Evolutionary conservation across 805 yeast genomes (phyloP), one percentile per base, ranked within the genome.

Genomic region (Candida endomychidarum): DNA sequence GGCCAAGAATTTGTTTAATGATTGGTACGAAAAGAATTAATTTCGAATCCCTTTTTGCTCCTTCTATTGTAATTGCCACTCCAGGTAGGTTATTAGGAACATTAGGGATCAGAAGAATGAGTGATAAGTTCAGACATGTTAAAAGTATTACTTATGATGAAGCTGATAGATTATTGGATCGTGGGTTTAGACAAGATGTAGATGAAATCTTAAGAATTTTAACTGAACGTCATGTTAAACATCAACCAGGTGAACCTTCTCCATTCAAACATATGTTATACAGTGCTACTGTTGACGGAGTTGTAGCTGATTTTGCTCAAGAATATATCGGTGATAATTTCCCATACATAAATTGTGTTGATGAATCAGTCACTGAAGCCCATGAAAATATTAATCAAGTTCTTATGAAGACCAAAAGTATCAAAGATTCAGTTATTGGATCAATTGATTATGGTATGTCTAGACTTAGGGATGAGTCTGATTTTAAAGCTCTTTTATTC

Each of bases 111-210:
- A 74, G 70, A 17, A 64, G 61, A 20, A 43, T 52, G 43, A 72
- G 77, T 14, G 60, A 62, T 16, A 63, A 72, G 27, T 81, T 88
- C 58, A 57, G 61, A 27, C 61, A 68, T 38, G 68, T 90, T 41
- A 74, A 74, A 43, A 77, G 81, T 52, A 72, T 86, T 45, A 82
- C 89, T 27, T 78, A 87, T 47, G 97, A 90, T 61, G 98, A 90
- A 67, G 96, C 96, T 26, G 97, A 90, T 64, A 77, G 93, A 52
- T 65, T 90, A 37, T 71, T 90, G 45, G 93, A 84, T 59, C 80
- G 78, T 45, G 95, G 95, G 12, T 90, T 91, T 60, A 80, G 77
- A 52, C 77, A 74, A 27, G 83, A 78, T 46, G 69, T 90, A 44
- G 71, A 74, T 41, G 65, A 69, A 18, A 81, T 89, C 41, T 76